Conservation (phyloP, 129 eudicot genomes). For the Tagetes patula region DNA sequence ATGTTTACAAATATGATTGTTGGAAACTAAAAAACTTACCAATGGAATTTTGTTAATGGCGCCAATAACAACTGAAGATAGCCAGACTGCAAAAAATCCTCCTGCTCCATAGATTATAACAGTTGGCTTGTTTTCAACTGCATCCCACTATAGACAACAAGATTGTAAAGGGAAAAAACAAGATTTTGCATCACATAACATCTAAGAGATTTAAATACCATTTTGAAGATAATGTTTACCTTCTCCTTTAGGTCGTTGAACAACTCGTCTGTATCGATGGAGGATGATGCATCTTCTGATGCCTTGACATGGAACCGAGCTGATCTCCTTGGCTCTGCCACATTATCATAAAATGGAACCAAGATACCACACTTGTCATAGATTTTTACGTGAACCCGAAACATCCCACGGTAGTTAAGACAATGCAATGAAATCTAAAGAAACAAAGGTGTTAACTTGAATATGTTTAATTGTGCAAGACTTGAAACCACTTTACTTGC, state of each 20-base stretch:
- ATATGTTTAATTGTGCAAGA: constrained; percentile 1
- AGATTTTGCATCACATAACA: constrained; percentile 2
- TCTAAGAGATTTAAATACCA: background rate
- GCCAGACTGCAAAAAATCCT: constrained; percentile 72
- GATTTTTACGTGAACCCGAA: constrained; percentile 10
- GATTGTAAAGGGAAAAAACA: constrained; percentile 9
- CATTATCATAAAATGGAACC: constrained; percentile 8
- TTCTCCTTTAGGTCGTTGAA: constrained; percentile 70
- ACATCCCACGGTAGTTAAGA: background rate
- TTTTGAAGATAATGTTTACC: constrained; percentile 39
- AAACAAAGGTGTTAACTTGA: background rate
- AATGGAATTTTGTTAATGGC: constrained; percentile 91
- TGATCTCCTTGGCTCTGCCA: constrained; percentile 55
- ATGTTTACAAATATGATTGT: background rate
- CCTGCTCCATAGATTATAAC: constrained; percentile 91
- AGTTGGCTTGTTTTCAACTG: constrained; percentile 91
- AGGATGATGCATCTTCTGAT: constrained; percentile 67
- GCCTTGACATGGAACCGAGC: constrained; percentile 62
- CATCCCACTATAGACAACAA: constrained; percentile 72
- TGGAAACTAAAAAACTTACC: constrained; percentile 40
- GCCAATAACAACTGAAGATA: constrained; percentile 76
- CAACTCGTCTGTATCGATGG: constrained; percentile 62
- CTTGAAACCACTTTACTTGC: background rate
- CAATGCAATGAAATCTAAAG: constrained; percentile 9
- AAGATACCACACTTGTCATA: background rate